Evolutionary conservation across 805 yeast species (phyloP), one percentile per base, ranked within the genome.

Genomic region (Schizosaccharomyces octosporus): DNA sequence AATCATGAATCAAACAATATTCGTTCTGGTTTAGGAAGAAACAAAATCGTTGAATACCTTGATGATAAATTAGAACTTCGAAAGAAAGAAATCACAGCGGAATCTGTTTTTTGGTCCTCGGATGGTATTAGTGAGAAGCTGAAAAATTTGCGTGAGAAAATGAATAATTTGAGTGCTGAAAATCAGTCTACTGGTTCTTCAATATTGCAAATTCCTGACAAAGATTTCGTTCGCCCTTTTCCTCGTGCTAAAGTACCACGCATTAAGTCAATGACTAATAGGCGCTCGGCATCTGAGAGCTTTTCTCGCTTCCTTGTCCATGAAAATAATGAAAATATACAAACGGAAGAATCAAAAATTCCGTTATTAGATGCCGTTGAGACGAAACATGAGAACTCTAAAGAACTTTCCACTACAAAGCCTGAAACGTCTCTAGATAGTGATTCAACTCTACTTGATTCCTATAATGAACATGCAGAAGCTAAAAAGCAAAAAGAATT

Each of bases 201-300:
- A 29, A 55, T 61, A 21, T 17, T 59, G 13, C 42, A 43, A 45
- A n/a, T 48, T 5, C 60, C 65, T 24, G 62, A 31, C 39, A n/a
- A 60, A 24, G 61, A 62, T 41, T 32, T 48, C 15, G 51, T 21
- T 29, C 42, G 45, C 4, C 45, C 57, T 15, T 45, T 45, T 24
- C 51, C 51, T 45, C 51, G 51, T 1, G 27, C 21, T 45, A 36
- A 36, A 36, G 41, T 36, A 36, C 41, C 41, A 9, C 41, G 41
- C 15, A 36, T 11, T 36, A 36, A 13, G 41, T 36, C 41, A 36
- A 5, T 36, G 41, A 3, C 41, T 45, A 24, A 19, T 17, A 24
- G 51, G 6, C 51, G 51, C 27, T 45, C 51, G n/a, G 51, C 51
- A 3, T 45, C 51, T 13, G 51, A 45, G n/a, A 19, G 27, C 27